Evolutionary conservation across 129 eudicot species (phyloP), one percentile per base, ranked within the genome.

Genomic region (Flaveria robusta): DNA sequence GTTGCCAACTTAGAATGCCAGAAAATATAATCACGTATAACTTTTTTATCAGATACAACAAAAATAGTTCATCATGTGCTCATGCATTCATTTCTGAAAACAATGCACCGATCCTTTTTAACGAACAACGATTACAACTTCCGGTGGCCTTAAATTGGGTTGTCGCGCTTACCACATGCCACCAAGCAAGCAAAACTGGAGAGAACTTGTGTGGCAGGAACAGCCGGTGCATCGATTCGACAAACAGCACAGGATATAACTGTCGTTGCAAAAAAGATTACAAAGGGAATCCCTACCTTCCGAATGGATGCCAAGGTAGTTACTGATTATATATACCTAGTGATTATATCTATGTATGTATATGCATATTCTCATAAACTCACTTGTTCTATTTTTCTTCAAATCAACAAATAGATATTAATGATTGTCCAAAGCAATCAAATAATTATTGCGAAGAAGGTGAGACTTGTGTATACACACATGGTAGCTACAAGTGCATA

Each of bases 281-380:
- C 75, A 8, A 56, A 26, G 84, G 86, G 42, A 81, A 81, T 31
- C 79, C 81, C 27, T 78, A 82, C 42, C 82, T 85, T 47, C 75
- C 8, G 9, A 16, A 29, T 7, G 81, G 86, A 31, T 81, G 89
- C 65, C 49, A 69, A 74, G 86, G 84, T 85, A 59, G 47, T 13
- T 62, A 42, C 8, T 7, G 12, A 2, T 42, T 42, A 29, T 29
- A 29, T 29, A 42, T 42, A 7, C 46, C 10, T 42, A 1, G 12
- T 42, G 12, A 1, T 10, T 42, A 7, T 7, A 6, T 6, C 6
- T 29, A 29, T 29, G 34, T 29, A 29, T 29, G 34, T 29, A 29
- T 29, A 29, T 29, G 5, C 4, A 29, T 29, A 29, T 29, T 29
- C 5, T 29, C 4, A 29, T 29, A 29, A 29, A 29, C 5, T 29